Evolutionary conservation across 371 early-diverging fungal species (phyloP).

Genomic region (Synchytrium microbalum): DNA sequence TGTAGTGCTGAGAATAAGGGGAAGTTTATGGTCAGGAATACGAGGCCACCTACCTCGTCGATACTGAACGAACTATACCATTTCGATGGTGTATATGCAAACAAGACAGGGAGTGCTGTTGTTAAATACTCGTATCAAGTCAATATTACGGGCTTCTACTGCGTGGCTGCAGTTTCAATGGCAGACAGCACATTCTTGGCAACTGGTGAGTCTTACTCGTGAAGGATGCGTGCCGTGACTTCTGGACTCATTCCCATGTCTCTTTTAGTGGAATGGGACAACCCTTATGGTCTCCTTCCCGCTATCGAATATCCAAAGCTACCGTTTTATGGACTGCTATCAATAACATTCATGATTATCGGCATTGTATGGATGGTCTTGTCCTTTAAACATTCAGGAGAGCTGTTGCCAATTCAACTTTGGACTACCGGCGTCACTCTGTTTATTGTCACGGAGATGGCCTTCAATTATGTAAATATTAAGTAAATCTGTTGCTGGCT

Average conservation of each 20-base stretch:
- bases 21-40: constrained; percentile 10
- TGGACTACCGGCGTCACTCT: no score
- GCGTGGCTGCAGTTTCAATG: constrained; percentile 33
- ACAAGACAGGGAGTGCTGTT: not conserved
- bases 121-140: constrained; percentile 39
- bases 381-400: no score
- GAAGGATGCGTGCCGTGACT: constrained; percentile 19
- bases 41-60: not conserved
- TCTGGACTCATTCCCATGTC: constrained; percentile 30
- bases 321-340: no score
- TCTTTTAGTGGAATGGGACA: not conserved
- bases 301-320: not conserved
- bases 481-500: not conserved
- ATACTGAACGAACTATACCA: constrained; percentile 2
- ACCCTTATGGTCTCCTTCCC: not conserved
- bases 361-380: no score
- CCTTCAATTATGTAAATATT: not conserved
- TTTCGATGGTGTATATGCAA: not conserved
- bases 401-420: no score
- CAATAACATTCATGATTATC: no score
- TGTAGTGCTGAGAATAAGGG: no score
- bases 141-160: constrained; percentile 60
- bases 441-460: no score
- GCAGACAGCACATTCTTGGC: constrained; percentile 15
- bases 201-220: not conserved